Conservation (phyloP, 495 filamentous ascomycete species). For the Massariosphaeria phaeospora region DNA sequence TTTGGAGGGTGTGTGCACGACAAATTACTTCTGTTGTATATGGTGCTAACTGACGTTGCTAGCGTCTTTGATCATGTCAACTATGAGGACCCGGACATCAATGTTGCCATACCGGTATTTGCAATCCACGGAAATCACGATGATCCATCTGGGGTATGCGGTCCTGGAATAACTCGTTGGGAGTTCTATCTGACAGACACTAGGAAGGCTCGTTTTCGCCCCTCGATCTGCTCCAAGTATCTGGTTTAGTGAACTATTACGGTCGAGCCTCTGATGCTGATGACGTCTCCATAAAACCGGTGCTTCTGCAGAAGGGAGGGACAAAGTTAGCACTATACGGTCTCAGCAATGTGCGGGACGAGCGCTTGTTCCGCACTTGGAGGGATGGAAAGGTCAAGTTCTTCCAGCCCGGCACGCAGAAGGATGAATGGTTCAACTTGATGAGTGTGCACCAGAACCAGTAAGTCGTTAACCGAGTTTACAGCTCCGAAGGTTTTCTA, state of each 20-base stretch:
- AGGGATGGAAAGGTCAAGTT: constrained; percentile 90
- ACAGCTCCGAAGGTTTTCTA: not conserved
- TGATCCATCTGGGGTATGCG: constrained; percentile 71
- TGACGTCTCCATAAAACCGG: constrained; percentile 83
- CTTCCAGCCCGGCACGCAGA: constrained; percentile 76
- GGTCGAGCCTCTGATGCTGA: constrained; percentile 86
- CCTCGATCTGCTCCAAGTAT: constrained; percentile 83
- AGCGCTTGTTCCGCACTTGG: constrained; percentile 89
- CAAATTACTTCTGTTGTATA: too few species aligned
- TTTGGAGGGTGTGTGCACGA: constrained; percentile 59
- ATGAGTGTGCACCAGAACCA: constrained; percentile 97
- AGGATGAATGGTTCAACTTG: constrained; percentile 92
- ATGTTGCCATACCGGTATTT: constrained; percentile 95
- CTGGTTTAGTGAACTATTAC: constrained; percentile 93
- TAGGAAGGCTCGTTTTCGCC: constrained; percentile 82
- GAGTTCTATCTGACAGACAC: constrained; percentile 20
- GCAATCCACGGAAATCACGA: constrained; percentile 99
- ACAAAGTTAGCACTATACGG: constrained; percentile 95
- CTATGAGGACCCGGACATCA: constrained; percentile 96
- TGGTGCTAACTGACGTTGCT: too few species aligned
- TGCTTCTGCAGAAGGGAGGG: constrained; percentile 85
- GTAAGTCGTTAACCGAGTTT: constrained; percentile 30
- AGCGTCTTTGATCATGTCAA: constrained; percentile 87
- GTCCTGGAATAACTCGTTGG: not conserved
- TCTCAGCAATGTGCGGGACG: constrained; percentile 93